Evolutionary conservation across 106 monocot genomes (phyloP).

Genomic region (Dendrobium nobile): DNA sequence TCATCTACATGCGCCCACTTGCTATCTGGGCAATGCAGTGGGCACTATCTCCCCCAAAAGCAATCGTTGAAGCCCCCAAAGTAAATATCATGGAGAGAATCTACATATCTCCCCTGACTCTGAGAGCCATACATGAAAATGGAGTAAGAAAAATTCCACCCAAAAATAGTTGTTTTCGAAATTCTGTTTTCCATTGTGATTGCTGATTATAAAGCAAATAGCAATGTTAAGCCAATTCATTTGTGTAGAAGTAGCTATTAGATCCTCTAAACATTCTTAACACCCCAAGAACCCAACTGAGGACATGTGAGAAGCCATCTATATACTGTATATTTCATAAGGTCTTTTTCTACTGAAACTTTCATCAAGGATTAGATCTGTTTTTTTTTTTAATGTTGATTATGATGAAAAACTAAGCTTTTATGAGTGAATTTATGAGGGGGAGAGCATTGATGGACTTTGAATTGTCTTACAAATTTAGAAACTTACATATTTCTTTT

Average conservation of each 20-base stretch:
- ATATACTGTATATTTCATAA: not conserved
- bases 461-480: no score
- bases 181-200: conserved; percentile 67
- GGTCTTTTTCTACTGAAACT: not conserved
- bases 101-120: conserved; percentile 34
- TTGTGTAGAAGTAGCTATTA: not conserved
- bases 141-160: conserved; percentile 49
- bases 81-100: conserved; percentile 87
- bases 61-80: conserved; percentile 73
- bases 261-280: not conserved
- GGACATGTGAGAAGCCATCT: not conserved
- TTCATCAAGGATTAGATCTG: not conserved
- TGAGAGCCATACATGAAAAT: conserved; percentile 37
- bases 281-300: not conserved
- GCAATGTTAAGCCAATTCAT: not conserved
- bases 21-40: conserved; percentile 99
- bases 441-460: no score
- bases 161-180: conserved; percentile 54
- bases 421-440: not conserved
- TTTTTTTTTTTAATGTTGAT: not conserved
- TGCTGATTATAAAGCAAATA: conserved; percentile 32
- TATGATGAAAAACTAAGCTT: not conserved
- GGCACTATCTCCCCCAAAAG: conserved; percentile 82
- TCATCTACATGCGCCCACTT: conserved; percentile 93
- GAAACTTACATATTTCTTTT: no score